Evolutionary conservation across 2,329 filamentous ascomycete genomes (phyloP).

Genomic region (Drechslerella stenobrocha): DNA sequence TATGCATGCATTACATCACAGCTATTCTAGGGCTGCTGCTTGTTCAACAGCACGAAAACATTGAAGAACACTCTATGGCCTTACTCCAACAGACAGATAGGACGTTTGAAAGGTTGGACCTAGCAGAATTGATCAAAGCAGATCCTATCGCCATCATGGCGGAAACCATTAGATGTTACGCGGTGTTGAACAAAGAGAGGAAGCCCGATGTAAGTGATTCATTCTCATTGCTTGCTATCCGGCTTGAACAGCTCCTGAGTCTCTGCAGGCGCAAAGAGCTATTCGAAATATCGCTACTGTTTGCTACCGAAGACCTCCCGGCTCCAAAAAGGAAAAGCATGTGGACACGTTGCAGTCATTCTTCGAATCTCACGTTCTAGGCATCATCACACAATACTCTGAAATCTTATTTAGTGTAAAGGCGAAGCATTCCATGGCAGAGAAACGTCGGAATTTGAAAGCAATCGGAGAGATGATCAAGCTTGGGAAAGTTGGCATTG

Average conservation of each 20-base stretch:
- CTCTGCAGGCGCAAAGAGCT: conserved; percentile 19
- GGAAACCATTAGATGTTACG: conserved; percentile 70
- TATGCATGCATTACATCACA: conserved; percentile 42
- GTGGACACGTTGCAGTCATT: conserved; percentile 70
- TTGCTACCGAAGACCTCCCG: conserved; percentile 18
- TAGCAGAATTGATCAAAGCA: conserved; percentile 71
- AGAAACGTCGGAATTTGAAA: conserved; percentile 75
- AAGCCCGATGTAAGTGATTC: conserved; percentile 18
- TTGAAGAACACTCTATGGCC: conserved; percentile 65
- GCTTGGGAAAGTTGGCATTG: conserved; percentile 72
- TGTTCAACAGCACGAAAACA: conserved; percentile 57
- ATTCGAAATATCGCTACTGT: conserved; percentile 37
- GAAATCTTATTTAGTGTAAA: conserved; percentile 73
- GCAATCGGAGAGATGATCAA: conserved; percentile 87
- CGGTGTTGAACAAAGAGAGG: conserved; percentile 13
- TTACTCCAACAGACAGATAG: conserved; percentile 55
- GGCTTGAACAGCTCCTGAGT: conserved; percentile 1
- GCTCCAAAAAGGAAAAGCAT: conserved; percentile 58
- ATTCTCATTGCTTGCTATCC: not conserved
- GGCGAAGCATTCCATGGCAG: conserved; percentile 63
- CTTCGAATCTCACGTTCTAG: conserved; percentile 79
- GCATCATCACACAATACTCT: conserved; percentile 80
- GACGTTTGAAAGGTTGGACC: conserved; percentile 68
- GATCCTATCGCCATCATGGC: conserved; percentile 76
- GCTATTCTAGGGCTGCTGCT: conserved; percentile 64